These are phyloP conservation scores for Kitagawia praeruptora DNA, from an alignment of 129 eudicot genomes.

Conservation along the genomic window DNA sequence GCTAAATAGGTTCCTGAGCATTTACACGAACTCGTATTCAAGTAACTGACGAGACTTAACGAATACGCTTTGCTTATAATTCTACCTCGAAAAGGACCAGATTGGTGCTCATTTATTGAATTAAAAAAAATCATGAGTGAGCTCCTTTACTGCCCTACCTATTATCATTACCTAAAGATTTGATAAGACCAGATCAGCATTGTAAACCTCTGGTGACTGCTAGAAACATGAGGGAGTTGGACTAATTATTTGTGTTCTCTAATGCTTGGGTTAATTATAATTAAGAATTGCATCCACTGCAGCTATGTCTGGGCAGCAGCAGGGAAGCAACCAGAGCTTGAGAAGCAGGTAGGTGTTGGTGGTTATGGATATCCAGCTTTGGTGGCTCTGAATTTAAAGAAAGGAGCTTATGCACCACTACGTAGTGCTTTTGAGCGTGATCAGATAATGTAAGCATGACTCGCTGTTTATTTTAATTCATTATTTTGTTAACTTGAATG, in stretches of 20 bases:
- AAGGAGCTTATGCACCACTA: constrained; percentile 77
- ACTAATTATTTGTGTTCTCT: background rate
- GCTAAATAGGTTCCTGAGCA: background rate
- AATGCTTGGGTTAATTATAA: background rate
- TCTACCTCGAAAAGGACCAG: background rate
- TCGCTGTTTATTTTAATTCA: too few species aligned
- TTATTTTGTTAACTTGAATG: background rate
- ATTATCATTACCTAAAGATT: background rate
- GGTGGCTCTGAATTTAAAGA: constrained; percentile 78
- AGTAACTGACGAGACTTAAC: background rate
- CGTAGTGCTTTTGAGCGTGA: constrained; percentile 72
- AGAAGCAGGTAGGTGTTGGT: constrained; percentile 84
- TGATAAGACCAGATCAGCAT: background rate
- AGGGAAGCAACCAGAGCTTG: constrained; percentile 89
- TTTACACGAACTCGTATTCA: background rate
- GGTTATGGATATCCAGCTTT: constrained; percentile 97
- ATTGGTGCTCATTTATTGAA: background rate
- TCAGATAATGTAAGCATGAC: constrained; percentile 56
- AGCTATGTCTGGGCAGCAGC: constrained; percentile 96
- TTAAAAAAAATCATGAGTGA: too few species aligned
- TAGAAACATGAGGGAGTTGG: background rate
- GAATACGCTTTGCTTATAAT: background rate
- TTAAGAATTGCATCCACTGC: constrained; percentile 16
- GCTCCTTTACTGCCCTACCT: background rate
- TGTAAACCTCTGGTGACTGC: background rate